Percentiles rank a stretch among this genome's conserved stretches.
These are phyloP conservation scores for Oryza brachyantha DNA, from an alignment of 176 grass and related monocot genomes.

Conservation along the genomic window DNA sequence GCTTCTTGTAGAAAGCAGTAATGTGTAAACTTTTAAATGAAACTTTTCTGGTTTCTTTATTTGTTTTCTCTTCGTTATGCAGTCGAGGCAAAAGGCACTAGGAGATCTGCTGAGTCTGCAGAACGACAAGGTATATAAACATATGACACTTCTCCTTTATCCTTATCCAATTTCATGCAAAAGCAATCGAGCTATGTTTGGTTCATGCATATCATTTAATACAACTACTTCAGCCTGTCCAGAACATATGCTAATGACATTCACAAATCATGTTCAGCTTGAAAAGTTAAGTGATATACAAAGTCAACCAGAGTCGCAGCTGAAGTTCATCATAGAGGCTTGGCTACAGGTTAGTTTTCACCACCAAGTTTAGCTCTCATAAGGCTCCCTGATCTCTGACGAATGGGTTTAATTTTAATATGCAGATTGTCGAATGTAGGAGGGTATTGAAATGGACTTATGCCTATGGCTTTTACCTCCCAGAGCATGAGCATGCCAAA, in stretches of 20 bases:
- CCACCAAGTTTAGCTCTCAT: background rate
- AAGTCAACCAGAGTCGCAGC: constrained; percentile 97
- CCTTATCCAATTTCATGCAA: background rate
- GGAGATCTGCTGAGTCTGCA: constrained; percentile 84
- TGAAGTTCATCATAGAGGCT: constrained; percentile 98
- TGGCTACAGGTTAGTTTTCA: constrained; percentile 70
- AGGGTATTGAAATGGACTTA: constrained; percentile 99
- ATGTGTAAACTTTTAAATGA: background rate
- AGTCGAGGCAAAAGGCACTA: constrained; percentile 97
- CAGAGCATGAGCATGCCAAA: constrained; percentile 89
- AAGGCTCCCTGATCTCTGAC: constrained; percentile 4
- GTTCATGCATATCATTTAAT: background rate
- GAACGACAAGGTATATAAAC: constrained; percentile 81
- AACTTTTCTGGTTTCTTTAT: constrained; percentile 22
- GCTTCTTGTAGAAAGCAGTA: background rate
- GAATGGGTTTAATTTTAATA: constrained; percentile 20
- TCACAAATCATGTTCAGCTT: constrained; percentile 57
- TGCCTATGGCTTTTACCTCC: constrained; percentile 93
- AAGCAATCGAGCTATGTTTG: background rate
- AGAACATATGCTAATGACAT: constrained; percentile 17
- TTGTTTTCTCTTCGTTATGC: constrained; percentile 27
- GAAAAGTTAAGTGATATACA: constrained; percentile 95
- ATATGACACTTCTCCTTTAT: constrained; percentile 2
- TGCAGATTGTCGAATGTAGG: constrained; percentile 97
- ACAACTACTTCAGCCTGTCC: constrained; percentile 1